Base-by-base conservation (phyloP, 2,329 filamentous ascomycete genomes). In the Periconia digitata region DNA sequence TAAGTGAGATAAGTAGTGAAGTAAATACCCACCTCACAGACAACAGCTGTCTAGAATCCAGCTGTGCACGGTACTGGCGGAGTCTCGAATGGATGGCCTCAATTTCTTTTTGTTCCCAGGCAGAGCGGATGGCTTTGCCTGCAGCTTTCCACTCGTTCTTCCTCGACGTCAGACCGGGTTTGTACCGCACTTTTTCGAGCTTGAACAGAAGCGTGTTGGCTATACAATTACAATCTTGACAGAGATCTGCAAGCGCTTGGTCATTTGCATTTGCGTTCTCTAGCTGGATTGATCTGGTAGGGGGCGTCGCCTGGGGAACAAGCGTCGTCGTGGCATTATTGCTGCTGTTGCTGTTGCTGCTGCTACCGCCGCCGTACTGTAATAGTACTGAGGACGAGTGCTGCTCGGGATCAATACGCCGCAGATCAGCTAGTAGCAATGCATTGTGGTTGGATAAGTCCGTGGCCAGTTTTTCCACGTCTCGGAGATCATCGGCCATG, bases 81-180 rank as follows among this genome's bases (percentile, higher is more conserved):
- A 42, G 22, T 24, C 23, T 24, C 18, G 40, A 29, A 42, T 42
- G 24, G 40, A 42, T 42, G 7, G 3, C 6, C 3, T 42, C 23
- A 29, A 42, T 42, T 29, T 42, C 40, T 12, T 29, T 42, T 16
- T 20, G 24, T 13, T 42, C 40, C 40, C 40, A 42, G 16, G 23
- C 40, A 29, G 20, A 24, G 16, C 40, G 40, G 23, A 42, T 18
- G 3, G 40, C 40, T 29, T 42, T 27, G 22, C 10, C 12, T 42
- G 40, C 40, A 17, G 40, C 40, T 29, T 29, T 42, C 40, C 40
- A 42, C 40, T 42, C 40, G 22, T 18, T 27, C 23, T 29, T 42
- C n/a, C 23, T 29, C 6, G 40, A 42, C 27, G 27, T 32, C 27
- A 15, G 27, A 8, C 40, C 40, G 18, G 40, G 40, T 29, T 20